Evolutionary conservation across 768 basidiomycete species (phyloP).

Genomic region (Lactifluus pinguis): DNA sequence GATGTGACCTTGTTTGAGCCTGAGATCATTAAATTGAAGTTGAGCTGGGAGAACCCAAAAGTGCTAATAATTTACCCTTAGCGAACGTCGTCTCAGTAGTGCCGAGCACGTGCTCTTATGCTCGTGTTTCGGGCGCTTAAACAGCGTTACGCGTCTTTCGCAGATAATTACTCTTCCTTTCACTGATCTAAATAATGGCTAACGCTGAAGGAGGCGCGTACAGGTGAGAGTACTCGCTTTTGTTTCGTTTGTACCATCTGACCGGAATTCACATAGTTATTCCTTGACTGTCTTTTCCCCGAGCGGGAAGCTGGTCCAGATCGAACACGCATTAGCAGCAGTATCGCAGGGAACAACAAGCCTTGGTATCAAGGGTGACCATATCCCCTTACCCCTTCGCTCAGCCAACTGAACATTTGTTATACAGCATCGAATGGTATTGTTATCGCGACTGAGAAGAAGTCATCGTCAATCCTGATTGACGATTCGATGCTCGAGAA

Average conservation of each 20-base stretch:
- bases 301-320: conserved; percentile 97
- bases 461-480: conserved; percentile 93
- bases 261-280: conserved; percentile 48
- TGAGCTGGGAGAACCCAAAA: too few species aligned
- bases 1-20: not conserved
- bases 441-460: conserved; percentile 99
- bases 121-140: not conserved
- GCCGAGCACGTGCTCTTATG: conserved; percentile 4
- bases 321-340: conserved; percentile 97
- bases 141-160: not conserved
- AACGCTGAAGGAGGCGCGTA: conserved; percentile 50
- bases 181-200: conserved; percentile 44
- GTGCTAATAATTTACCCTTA: too few species aligned
- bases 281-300: conserved; percentile 99
- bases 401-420: conserved; percentile 16
- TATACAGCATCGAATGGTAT: conserved; percentile 91
- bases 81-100: too few species aligned
- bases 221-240: conserved; percentile 23
- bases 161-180: not conserved
- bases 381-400: not conserved
- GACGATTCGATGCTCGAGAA: conserved; percentile 98
- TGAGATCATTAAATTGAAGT: too few species aligned
- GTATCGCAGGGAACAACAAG: conserved; percentile 94
- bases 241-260: not conserved
- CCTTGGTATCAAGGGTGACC: conserved; percentile 92